Evolutionary conservation across 2,329 filamentous ascomycete genomes (phyloP).

Genomic region (Amphichorda felina): DNA sequence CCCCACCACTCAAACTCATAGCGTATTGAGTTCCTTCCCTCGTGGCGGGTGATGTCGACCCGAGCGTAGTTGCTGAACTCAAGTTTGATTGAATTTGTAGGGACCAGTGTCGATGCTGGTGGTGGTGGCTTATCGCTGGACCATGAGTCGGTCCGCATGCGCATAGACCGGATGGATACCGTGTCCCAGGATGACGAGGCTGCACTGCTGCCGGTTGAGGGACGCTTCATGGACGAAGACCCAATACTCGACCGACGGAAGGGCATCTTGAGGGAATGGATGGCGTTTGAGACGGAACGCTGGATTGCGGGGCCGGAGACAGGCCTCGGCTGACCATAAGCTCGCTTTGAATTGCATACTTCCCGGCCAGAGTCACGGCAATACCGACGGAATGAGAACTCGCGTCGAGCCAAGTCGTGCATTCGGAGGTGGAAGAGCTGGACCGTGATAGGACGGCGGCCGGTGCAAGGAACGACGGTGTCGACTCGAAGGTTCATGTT

Average conservation of each 20-base stretch:
- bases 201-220: slow-evolving; percentile 1
- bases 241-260: slow-evolving; percentile 13
- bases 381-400: slow-evolving; percentile 86
- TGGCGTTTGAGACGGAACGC: slow-evolving; percentile 34
- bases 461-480: slow-evolving; percentile 47
- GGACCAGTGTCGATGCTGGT: slow-evolving; percentile 26
- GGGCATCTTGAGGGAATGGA: slow-evolving; percentile 28
- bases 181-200: slow-evolving; percentile 3
- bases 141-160: slow-evolving; percentile 5
- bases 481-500: slow-evolving; percentile 96
- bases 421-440: slow-evolving; percentile 90
- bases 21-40: slow-evolving; percentile 46
- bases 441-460: slow-evolving; percentile 53
- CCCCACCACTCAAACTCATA: slow-evolving; percentile 97
- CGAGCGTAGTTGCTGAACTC: slow-evolving; percentile 98
- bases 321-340: slow-evolving; percentile 24
- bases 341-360: slow-evolving; percentile 73
- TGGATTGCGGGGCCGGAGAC: slow-evolving; percentile 24
- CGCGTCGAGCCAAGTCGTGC: slow-evolving; percentile 75
- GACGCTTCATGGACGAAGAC: slow-evolving; percentile 5
- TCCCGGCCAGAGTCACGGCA: slow-evolving; percentile 88
- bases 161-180: slow-evolving; percentile 5
- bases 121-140: slow-evolving; percentile 12
- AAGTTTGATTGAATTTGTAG: slow-evolving; percentile 73
- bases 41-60: slow-evolving; percentile 63